These are phyloP conservation scores for Leishmania major DNA, from an alignment of 208 protist genomes.

Conservation along the genomic window DNA sequence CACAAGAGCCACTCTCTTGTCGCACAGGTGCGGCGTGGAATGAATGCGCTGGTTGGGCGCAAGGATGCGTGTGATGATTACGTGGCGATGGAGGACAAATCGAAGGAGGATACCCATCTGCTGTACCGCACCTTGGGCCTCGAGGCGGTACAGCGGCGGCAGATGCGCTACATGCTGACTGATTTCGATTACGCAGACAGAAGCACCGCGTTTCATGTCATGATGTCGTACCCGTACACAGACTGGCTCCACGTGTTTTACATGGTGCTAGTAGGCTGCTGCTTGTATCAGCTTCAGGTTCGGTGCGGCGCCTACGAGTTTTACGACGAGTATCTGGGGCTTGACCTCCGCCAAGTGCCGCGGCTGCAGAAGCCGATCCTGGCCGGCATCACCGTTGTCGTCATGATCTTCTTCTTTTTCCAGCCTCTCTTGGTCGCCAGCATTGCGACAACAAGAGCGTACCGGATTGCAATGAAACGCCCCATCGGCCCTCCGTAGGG, in stretches of 20 bases:
- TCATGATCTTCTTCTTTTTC: constrained; percentile 81
- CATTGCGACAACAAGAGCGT: constrained; percentile 81
- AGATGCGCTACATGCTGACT: constrained; percentile 87
- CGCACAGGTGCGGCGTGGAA: constrained; percentile 28
- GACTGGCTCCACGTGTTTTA: constrained; percentile 87
- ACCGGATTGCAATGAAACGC: constrained; percentile 78
- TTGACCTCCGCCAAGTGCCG: constrained; percentile 83
- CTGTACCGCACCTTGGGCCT: constrained; percentile 69
- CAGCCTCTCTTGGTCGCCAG: constrained; percentile 82
- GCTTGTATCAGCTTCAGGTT: constrained; percentile 77
- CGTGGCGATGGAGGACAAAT: constrained; percentile 41
- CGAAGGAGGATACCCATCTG: constrained; percentile 61
- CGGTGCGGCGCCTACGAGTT: constrained; percentile 74
- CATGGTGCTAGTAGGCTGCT: constrained; percentile 71
- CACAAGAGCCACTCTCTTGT: constrained; percentile 45
- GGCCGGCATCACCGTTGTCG: constrained; percentile 55
- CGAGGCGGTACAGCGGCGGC: constrained; percentile 78
- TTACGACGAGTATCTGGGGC: constrained; percentile 89
- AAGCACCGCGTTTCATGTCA: constrained; percentile 83
- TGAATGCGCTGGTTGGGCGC: constrained; percentile 49
- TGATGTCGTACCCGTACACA: constrained; percentile 93
- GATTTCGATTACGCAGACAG: constrained; percentile 86
- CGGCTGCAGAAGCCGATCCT: constrained; percentile 77
- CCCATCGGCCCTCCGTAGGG: constrained; percentile 86
- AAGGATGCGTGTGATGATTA: constrained; percentile 48